Evolutionary conservation across 257 asterid genomes (phyloP).

Genomic region (Sherardia arvensis): DNA sequence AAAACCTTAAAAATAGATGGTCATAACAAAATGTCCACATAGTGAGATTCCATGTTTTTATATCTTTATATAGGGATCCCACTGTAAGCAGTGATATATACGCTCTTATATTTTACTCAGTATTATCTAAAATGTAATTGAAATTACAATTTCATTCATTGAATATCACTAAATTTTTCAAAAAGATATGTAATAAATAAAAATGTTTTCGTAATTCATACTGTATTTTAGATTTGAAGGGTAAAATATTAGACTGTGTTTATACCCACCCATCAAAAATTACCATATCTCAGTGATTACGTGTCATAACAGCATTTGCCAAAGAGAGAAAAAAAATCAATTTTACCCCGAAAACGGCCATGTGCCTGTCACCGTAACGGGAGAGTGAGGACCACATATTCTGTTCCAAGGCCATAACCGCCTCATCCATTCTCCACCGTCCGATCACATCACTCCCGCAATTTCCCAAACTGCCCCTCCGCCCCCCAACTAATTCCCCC

Average conservation of each 20-base stretch:
- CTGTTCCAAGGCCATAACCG: constrained; percentile 41
- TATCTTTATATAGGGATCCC: background rate
- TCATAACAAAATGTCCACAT: background rate
- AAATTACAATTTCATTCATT: too few relatives aligned
- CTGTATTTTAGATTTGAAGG: too few relatives aligned
- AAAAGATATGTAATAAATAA: too few relatives aligned
- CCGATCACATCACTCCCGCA: constrained; percentile 31
- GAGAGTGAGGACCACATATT: constrained; percentile 84
- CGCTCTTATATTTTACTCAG: too few relatives aligned
- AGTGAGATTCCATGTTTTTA: background rate
- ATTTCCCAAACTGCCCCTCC: constrained; percentile 15
- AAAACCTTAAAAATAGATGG: background rate
- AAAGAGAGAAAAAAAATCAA: background rate
- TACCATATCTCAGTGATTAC: constrained; percentile 16
- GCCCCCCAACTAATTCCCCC: constrained; percentile 6
- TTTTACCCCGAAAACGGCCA: constrained; percentile 44
- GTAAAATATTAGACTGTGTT: too few relatives aligned
- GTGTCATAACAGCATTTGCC: constrained; percentile 26
- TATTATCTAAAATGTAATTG: too few relatives aligned
- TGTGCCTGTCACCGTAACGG: constrained; percentile 96
- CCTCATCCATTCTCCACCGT: constrained; percentile 58
- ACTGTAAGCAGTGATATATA: too few relatives aligned
- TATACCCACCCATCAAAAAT: too few relatives aligned
- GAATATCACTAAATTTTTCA: too few relatives aligned
- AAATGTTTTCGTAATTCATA: too few relatives aligned